A percentile compares a stretch with the other conserved stretches of the same genome.
Evolutionary conservation across 306 rosid species (phyloP).

Genomic region (Corylus avellana): DNA sequence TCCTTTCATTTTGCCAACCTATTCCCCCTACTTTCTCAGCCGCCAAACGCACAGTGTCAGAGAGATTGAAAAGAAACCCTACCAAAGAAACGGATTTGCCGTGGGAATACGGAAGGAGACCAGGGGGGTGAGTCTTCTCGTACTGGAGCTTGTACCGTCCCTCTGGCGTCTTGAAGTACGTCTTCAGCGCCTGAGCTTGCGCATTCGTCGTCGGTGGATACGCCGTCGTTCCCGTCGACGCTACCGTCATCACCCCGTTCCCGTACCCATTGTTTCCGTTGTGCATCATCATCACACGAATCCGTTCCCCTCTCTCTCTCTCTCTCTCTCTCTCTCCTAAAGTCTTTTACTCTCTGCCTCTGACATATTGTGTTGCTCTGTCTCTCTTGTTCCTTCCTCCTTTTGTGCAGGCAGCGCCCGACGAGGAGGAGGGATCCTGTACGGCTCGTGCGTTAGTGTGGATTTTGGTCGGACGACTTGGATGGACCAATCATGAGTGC

Average conservation of each 20-base stretch:
- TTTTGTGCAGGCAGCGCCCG: background rate
- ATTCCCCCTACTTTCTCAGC: background rate
- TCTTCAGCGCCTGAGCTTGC: conserved; percentile 78
- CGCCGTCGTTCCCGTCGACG: conserved; percentile 45
- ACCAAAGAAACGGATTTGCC: conserved; percentile 84
- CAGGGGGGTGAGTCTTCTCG: conserved; percentile 92
- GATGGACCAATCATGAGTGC: background rate
- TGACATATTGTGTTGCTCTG: background rate
- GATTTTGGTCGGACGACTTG: background rate
- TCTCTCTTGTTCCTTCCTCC: background rate
- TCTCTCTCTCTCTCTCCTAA: background rate
- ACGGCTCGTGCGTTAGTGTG: too few species aligned
- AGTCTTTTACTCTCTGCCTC: background rate
- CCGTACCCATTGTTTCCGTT: conserved; percentile 14
- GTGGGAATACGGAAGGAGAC: conserved; percentile 82
- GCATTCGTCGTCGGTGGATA: conserved; percentile 44
- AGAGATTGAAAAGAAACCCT: conserved; percentile 38
- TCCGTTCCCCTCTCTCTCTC: background rate
- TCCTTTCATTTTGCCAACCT: background rate
- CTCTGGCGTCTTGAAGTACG: conserved; percentile 95
- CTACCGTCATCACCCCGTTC: conserved; percentile 8
- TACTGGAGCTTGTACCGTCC: conserved; percentile 93
- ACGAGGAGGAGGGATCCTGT: background rate
- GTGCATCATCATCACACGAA: background rate
- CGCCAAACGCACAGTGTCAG: background rate